phyloP scores from a whole-genome alignment of 768 basidiomycete genomes.

The Amanita pallidorosea region DNA sequence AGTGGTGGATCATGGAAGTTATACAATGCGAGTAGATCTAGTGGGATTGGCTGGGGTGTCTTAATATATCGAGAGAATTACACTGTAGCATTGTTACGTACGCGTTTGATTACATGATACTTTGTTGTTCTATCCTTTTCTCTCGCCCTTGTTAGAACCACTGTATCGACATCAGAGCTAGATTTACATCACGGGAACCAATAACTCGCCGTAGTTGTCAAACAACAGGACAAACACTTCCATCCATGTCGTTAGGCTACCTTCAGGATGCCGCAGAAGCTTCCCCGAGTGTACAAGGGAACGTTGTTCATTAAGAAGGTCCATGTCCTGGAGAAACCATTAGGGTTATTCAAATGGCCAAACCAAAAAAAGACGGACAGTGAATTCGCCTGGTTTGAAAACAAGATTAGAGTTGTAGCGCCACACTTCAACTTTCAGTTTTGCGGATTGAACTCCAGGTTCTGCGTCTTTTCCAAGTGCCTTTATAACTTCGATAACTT shows the following conservation, averaged over 20 bases:
- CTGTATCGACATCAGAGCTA: conserved; percentile 28
- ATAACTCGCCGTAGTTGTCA: conserved; percentile 82
- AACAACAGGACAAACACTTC: conserved; percentile 88
- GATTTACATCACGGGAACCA: background rate
- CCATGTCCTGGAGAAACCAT: conserved; percentile 54
- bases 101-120: conserved; percentile 74
- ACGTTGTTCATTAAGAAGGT: conserved; percentile 73
- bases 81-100: conserved; percentile 22
- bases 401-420: conserved; percentile 68
- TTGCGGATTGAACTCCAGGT: conserved; percentile 75
- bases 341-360: background rate
- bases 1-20: conserved; percentile 75
- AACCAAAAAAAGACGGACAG: conserved; percentile 25
- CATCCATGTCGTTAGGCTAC: conserved; percentile 80
- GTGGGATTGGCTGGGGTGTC: conserved; percentile 67
- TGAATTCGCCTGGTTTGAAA: conserved; percentile 69
- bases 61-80: conserved; percentile 9
- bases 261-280: conserved; percentile 79
- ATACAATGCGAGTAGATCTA: conserved; percentile 81
- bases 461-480: conserved; percentile 80
- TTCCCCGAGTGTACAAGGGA: conserved; percentile 79
- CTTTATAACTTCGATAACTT: conserved; percentile 81
- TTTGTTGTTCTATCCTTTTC: conserved; percentile 66
- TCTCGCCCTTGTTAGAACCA: conserved; percentile 82
- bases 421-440: conserved; percentile 88